These are phyloP conservation scores for Plasmodium reichenowi DNA, from an alignment of 169 alveolate genomes.

Conservation along the genomic window DNA sequence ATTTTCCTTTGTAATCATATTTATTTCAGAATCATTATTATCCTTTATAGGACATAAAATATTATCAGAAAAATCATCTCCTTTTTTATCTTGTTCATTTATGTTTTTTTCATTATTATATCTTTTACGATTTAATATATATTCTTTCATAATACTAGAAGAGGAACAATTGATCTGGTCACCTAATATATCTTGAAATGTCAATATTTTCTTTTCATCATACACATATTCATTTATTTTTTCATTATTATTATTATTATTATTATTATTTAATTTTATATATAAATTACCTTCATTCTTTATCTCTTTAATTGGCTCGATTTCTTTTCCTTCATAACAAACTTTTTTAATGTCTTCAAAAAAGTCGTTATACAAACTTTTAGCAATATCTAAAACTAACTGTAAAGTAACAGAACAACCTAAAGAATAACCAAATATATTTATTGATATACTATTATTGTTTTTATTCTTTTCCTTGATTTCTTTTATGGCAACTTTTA, in stretches of 20 bases:
- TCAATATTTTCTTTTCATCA: slow-evolving; percentile 59
- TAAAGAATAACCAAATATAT: slow-evolving; percentile 53
- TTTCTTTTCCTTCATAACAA: slow-evolving; percentile 29
- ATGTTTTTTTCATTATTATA: neutral
- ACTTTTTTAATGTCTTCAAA: slow-evolving; percentile 22
- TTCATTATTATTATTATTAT: slow-evolving; percentile 4
- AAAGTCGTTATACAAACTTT: slow-evolving; percentile 73
- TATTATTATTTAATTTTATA: slow-evolving; percentile 36
- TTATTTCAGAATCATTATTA: neutral
- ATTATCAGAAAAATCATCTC: neutral
- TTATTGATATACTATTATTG: slow-evolving; percentile 13
- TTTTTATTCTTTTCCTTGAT: neutral
- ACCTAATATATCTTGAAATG: slow-evolving; percentile 27
- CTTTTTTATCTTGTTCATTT: neutral
- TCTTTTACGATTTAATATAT: neutral
- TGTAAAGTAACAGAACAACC: slow-evolving; percentile 68
- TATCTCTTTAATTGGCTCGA: slow-evolving; percentile 43
- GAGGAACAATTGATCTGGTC: neutral
- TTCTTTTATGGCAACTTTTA: slow-evolving; percentile 68
- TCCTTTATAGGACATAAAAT: neutral
- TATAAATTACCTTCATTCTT: slow-evolving; percentile 15
- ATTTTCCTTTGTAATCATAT: neutral
- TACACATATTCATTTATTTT: slow-evolving; percentile 54
- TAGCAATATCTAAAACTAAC: slow-evolving; percentile 55
- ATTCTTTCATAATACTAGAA: neutral